phyloP scores from a whole-genome alignment of 192 early-diverging fungal genomes.

The Linnemannia elongata region DNA sequence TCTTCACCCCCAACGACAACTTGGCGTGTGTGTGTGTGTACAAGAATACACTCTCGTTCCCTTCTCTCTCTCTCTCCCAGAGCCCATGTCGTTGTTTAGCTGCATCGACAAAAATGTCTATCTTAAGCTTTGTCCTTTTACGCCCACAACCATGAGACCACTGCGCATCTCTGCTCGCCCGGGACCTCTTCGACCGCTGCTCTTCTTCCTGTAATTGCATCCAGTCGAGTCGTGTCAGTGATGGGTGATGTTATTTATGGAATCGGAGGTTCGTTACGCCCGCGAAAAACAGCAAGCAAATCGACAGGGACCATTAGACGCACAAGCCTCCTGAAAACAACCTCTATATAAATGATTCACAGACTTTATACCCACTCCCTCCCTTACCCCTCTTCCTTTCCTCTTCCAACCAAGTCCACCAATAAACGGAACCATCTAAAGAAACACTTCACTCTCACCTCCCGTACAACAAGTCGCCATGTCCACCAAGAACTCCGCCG shows the following conservation, averaged over 20 bases:
- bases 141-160: background rate
- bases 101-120: too few relatives aligned
- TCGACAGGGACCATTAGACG: background rate
- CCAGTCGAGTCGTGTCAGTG: background rate
- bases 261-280: background rate
- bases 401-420: background rate
- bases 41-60: background rate
- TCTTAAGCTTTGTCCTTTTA: background rate
- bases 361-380: background rate
- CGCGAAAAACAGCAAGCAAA: background rate
- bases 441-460: background rate
- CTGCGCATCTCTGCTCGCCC: background rate
- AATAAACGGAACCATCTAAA: background rate
- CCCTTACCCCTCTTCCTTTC: background rate
- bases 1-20: background rate
- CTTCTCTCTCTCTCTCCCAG: background rate
- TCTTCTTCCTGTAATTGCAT: background rate
- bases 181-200: background rate
- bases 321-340: background rate
- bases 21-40: background rate
- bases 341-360: background rate
- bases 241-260: background rate
- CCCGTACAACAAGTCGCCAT: background rate
- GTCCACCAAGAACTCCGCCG: constrained; percentile 9
- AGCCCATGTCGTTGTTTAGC: background rate